These are phyloP conservation scores for Cyathus striatus DNA, from an alignment of 768 basidiomycete species.

Conservation along the genomic window DNA sequence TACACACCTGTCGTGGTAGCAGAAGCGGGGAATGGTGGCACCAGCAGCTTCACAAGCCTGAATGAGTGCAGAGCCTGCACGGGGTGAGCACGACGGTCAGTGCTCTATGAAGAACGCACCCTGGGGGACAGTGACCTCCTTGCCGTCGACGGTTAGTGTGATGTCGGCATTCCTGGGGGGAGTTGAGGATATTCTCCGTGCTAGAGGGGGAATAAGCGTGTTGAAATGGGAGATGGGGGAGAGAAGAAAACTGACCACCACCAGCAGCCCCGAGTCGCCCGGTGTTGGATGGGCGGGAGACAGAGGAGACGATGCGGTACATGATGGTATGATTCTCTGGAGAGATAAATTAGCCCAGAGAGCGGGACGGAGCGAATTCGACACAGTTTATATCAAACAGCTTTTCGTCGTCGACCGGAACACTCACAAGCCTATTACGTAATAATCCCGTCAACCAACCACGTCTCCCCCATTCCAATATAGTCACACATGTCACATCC, in stretches of 20 bases:
- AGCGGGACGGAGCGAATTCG: too few species aligned
- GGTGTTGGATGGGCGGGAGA: conserved; percentile 57
- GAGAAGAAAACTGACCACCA: conserved; percentile 43
- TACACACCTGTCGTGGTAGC: conserved; percentile 77
- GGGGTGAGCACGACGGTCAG: too few species aligned
- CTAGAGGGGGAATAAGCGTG: conserved; percentile 11
- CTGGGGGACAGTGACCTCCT: conserved; percentile 95
- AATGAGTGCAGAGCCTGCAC: conserved; percentile 89
- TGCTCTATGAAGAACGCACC: conserved; percentile 67
- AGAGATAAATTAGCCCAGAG: too few species aligned
- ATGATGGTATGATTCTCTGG: too few species aligned
- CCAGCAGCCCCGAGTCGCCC: conserved; percentile 73
- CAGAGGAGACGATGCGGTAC: conserved; percentile 64
- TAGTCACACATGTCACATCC: too few species aligned
- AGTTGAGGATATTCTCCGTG: conserved; percentile 63
- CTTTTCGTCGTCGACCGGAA: too few species aligned
- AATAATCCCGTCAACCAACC: too few species aligned
- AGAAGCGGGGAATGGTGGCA: conserved; percentile 75
- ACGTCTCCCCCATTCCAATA: too few species aligned
- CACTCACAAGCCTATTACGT: too few species aligned
- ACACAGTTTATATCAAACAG: too few species aligned
- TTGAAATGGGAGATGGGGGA: conserved; percentile 24
- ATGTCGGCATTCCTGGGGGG: conserved; percentile 70
- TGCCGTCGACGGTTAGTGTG: conserved; percentile 93
- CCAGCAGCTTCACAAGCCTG: conserved; percentile 94